phyloP scores from a whole-genome alignment of 768 basidiomycete species.

The Amanita brunnescens region DNA sequence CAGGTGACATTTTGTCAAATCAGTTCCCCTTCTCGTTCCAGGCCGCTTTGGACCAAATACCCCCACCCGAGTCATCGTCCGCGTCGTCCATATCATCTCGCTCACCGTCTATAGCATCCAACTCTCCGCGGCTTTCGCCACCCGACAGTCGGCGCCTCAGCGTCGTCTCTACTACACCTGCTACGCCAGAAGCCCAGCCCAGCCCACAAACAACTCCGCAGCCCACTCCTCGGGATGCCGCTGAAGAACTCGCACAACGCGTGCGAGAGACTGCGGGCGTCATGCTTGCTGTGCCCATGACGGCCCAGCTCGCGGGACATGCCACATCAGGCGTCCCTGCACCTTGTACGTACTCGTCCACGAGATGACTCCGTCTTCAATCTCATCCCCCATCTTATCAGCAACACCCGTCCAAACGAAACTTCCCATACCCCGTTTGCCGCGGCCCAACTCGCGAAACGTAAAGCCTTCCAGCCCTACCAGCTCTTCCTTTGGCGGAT shows the following conservation, averaged over 20 bases:
- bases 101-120: conserved; percentile 22
- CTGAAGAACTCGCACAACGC: conserved; percentile 36
- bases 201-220: conserved; percentile 18
- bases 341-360: conserved; percentile 15
- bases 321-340: conserved; percentile 3
- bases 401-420: conserved; percentile 21
- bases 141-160: conserved; percentile 36
- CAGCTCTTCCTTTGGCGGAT: conserved; percentile 34
- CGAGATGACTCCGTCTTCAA: background rate
- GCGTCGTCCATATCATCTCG: conserved; percentile 12
- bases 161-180: conserved; percentile 48
- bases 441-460: conserved; percentile 18
- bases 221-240: conserved; percentile 19
- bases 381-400: conserved; percentile 4
- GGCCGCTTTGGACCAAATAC: conserved; percentile 11
- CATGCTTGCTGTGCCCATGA: conserved; percentile 39
- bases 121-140: conserved; percentile 17
- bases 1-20: conserved; percentile 15
- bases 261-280: conserved; percentile 51
- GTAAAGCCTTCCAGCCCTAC: conserved; percentile 21
- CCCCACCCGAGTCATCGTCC: conserved; percentile 10
- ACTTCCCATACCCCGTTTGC: conserved; percentile 31
- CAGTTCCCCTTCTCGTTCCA: conserved; percentile 38
- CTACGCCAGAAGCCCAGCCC: conserved; percentile 26
- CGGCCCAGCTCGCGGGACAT: conserved; percentile 24